Percentiles rank a stretch among this genome's conserved stretches.
Conservation (phyloP, 2,329 filamentous ascomycete genomes). For the Ophiostoma pallidulum region DNA sequence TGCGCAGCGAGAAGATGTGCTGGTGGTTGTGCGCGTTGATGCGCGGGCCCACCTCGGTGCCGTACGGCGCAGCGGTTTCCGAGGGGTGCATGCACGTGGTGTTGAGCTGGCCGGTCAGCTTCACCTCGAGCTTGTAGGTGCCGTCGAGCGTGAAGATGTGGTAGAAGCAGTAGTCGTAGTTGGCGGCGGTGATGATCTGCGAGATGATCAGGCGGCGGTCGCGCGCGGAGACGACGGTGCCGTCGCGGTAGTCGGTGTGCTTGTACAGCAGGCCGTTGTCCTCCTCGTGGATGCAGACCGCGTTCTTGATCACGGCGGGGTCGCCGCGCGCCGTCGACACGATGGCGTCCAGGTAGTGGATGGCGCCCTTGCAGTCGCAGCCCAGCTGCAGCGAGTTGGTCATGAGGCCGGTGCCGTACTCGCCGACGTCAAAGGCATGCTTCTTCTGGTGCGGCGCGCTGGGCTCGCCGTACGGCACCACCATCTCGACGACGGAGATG, state of each 20-base stretch:
- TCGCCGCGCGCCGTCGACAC: conserved; percentile 71
- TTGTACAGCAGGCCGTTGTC: conserved; percentile 89
- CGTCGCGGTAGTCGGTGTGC: conserved; percentile 86
- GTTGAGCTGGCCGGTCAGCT: conserved; percentile 86
- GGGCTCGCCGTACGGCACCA: conserved; percentile 79
- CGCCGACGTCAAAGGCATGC: conserved; percentile 71
- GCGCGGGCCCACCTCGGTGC: conserved; percentile 81
- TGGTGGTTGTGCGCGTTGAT: conserved; percentile 96
- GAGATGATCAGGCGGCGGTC: conserved; percentile 79
- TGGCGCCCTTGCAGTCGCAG: conserved; percentile 81
- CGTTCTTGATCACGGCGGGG: conserved; percentile 80
- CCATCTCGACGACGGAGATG: conserved; percentile 85
- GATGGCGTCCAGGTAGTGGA: conserved; percentile 83
- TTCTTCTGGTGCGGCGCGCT: conserved; percentile 73
- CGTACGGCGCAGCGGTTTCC: conserved; percentile 79
- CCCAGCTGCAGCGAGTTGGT: conserved; percentile 67
- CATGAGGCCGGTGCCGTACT: conserved; percentile 69
- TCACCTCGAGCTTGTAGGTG: conserved; percentile 83
- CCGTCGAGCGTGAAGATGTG: conserved; percentile 56
- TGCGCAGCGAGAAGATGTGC: conserved; percentile 83
- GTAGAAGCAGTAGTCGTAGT: conserved; percentile 68
- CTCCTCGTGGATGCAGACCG: conserved; percentile 92
- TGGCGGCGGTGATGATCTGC: conserved; percentile 89
- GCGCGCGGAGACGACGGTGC: conserved; percentile 76
- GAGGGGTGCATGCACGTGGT: conserved; percentile 73